phyloP scores from a whole-genome alignment of 2,329 filamentous ascomycete genomes.

The Fusarium subglutinans region DNA sequence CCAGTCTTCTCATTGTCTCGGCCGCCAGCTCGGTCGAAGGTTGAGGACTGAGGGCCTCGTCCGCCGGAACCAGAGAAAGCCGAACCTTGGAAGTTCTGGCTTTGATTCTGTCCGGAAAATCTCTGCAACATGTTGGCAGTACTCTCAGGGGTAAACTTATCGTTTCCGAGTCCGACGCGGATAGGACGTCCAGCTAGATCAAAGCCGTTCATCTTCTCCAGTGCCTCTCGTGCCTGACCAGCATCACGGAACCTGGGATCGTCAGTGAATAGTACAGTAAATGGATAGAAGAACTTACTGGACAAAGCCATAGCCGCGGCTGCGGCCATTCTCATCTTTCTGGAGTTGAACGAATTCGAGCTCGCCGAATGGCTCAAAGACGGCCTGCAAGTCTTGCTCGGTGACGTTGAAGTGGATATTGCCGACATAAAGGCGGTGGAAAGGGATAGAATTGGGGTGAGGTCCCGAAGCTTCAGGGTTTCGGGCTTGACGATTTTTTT shows the following conservation, averaged over 20 bases:
- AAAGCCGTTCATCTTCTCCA: slow-evolving; percentile 99
- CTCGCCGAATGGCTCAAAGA: slow-evolving; percentile 97
- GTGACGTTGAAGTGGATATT: slow-evolving; percentile 99
- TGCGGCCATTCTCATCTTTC: slow-evolving; percentile 90
- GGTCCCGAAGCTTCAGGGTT: slow-evolving; percentile 75
- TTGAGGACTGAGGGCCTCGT: slow-evolving; percentile 83
- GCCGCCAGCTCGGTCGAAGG: slow-evolving; percentile 90
- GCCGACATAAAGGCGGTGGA: slow-evolving; percentile 97
- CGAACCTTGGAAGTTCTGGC: slow-evolving; percentile 84
- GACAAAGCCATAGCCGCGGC: slow-evolving; percentile 97
- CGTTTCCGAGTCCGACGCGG: slow-evolving; percentile 98
- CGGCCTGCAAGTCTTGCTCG: slow-evolving; percentile 92
- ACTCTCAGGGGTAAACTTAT: slow-evolving; percentile 99
- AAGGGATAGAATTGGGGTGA: slow-evolving; percentile 86
- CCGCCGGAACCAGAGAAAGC: slow-evolving; percentile 91
- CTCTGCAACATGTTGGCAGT: slow-evolving; percentile 92
- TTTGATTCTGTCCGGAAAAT: slow-evolving; percentile 77
- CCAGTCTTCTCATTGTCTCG: slow-evolving; percentile 90
- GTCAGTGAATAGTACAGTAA: slow-evolving; percentile 47
- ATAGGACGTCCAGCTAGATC: slow-evolving; percentile 97
- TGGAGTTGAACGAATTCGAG: slow-evolving; percentile 97
- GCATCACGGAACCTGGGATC: slow-evolving; percentile 82
- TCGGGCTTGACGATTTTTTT: slow-evolving; percentile 97
- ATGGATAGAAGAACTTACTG: slow-evolving; percentile 72
- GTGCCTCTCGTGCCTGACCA: slow-evolving; percentile 87